Base-by-base conservation (phyloP, 2,329 filamentous ascomycete species). In the Penicillium frequentans region DNA sequence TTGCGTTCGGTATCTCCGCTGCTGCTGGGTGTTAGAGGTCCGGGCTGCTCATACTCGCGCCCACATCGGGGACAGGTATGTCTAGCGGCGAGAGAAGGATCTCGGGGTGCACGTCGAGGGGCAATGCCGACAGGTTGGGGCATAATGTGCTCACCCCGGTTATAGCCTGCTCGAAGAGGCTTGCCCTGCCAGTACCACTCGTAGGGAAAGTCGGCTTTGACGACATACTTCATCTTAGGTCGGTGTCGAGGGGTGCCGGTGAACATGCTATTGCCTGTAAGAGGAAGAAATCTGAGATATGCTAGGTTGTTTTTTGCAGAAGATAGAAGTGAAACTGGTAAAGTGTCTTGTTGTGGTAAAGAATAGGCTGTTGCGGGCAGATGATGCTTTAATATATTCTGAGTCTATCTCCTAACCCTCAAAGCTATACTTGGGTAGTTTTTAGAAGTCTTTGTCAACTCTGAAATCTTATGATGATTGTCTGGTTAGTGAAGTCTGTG, bases 181-280 rank as follows among this genome's bases (percentile, higher is more conserved):
- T 66, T 65, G 54, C 65, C 64, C 23, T 58, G 49, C 64, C 62
- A 68, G 55, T 66, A 68, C 64, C 65, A 68, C 23, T 47, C 49
- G 31, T 59, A 68, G 24, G 66, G 67, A 9, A 68, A 57, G 21
- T 62, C 45, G 14, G 24, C n/a, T 49, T 42, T 54, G 33, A 44
- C 51, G 27, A 37, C 16, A 26, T 29, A 39, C 11, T n/a, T 33
- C 45, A 52, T 46, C 27, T 29, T 54, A 23, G 23, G 29, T 23
- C 19, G 43, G 33, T 35, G 21, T 23, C 39, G 39, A 51, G 37
- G 29, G 33, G 21, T 42, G 14, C 23, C 33, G 23, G n/a, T 29
- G n/a, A 29, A 50, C 31, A 50, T 50, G 16, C 33, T 50, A 29
- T 21, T 33, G 5, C 19, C 5, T 33, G 5, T 26, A 3, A 5